Conservation (phyloP, 164 flowering plant genomes). For the Piper longum region DNA sequence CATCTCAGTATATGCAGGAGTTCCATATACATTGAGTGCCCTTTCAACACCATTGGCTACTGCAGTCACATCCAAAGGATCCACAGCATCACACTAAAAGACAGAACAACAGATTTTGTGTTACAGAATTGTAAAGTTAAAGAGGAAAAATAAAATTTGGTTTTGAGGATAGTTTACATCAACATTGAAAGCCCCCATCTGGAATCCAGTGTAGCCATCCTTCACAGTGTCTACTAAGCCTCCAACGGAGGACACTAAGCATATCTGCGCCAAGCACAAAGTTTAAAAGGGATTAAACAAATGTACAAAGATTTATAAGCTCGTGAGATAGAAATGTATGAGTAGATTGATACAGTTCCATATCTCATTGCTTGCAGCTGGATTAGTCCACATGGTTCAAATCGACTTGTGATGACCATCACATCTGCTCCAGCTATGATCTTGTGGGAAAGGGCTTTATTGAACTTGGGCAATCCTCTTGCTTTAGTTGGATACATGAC, state of each 20-base stretch:
- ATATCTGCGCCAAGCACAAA: conserved; percentile 5
- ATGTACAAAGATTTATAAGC: too few relatives aligned
- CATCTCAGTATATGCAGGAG: conserved; percentile 58
- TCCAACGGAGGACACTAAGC: conserved; percentile 79
- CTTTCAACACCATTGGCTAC: conserved; percentile 34
- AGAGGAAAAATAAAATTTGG: not conserved
- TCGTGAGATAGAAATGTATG: not conserved
- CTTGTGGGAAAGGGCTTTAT: conserved; percentile 75
- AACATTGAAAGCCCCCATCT: conserved; percentile 77
- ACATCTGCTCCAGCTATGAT: conserved; percentile 79
- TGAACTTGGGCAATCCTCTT: conserved; percentile 76
- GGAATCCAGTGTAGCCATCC: conserved; percentile 93
- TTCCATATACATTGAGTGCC: conserved; percentile 48
- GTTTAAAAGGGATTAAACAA: not conserved
- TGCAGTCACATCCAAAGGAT: conserved; percentile 63
- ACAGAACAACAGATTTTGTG: not conserved
- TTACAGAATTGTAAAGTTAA: not conserved
- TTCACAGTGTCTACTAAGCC: conserved; percentile 91
- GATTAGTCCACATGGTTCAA: conserved; percentile 97
- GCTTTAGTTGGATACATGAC: conserved; percentile 51
- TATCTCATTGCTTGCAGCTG: conserved; percentile 87
- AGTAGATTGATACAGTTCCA: conserved; percentile 50
- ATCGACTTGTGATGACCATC: conserved; percentile 71
- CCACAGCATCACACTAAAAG: conserved; percentile 56
- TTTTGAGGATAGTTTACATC: conserved; percentile 32